Evolutionary conservation across 208 protist species (phyloP), one percentile per base, ranked within the genome.

Genomic region (Trypanosoma boissoni): DNA sequence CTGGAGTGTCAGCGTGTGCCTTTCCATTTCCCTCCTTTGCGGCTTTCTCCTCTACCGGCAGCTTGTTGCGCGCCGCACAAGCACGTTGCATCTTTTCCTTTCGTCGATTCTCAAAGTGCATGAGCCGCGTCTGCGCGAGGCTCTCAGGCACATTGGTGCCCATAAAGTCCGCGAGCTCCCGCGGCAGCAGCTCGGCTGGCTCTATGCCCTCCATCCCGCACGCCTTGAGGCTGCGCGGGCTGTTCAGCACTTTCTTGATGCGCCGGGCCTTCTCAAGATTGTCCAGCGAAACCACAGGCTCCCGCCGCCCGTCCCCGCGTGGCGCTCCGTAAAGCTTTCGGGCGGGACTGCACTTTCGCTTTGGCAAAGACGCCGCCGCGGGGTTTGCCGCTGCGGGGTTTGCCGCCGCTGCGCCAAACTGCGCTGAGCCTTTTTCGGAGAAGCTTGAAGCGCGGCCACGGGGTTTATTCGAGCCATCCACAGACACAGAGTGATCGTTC

Each of bases 41-140:
- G 2, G 21, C 42, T n/a, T n/a, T n/a, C n/a, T n/a, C 29, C 55
- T 42, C 2, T 45, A 37, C 53, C 29, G 64, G 39, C 39, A 46
- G 5, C 7, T 28, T 24, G n/a, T 28, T 23, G 56, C 79, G 78
- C 23, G 55, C 44, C 9, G 65, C 63, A 41, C 56, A 29, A 21
- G 91, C 75, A 34, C 68, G 43, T n/a, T 52, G 66, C 67, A 95
- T 67, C 44, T 76, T 78, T 29, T 59, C 69, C 39, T 79, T 48
- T 10, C 78, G 73, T 39, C 82, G 79, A 52, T 84, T 82, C 64
- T 91, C 82, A 64, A 84, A 95, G 49, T 73, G 78, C 23, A 68
- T 49, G 44, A 74, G 76, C 28, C 84, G 88, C 46, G 91, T 58
- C 14, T 64, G 56, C 3, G 75, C 83, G 14, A 83, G 43, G 36